Base-by-base conservation (phyloP, 352 stramenopile species). In the Halophytophthora polymorphica region DNA sequence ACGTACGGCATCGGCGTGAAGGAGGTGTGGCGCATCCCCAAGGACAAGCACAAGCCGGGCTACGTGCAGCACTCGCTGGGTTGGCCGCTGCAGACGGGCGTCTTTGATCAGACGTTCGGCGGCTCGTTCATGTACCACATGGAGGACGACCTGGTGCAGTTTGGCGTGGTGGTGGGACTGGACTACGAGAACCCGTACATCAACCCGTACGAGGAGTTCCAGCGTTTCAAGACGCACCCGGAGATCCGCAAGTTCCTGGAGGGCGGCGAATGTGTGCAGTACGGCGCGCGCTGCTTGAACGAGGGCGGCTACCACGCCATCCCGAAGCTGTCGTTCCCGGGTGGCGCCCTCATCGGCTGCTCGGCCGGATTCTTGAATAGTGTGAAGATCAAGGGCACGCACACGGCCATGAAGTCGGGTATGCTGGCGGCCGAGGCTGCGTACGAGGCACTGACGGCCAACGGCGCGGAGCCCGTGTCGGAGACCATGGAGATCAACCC, bases 151-250 rank as follows among this genome's bases (percentile, higher is more conserved):
- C 76, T 98, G 6, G 83, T 98, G 29, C 85, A 98, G 59, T 85
- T 97, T 59, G 96, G 96, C 28, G 66, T 99, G 18, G 97, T 99
- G 23, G 86, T 99, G 23, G 97, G 97, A 35, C 73, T 99, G 22
- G 97, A 99, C 79, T 99, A 99, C 70, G 83, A 97, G 54, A 99
- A 99, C 78, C 96, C 97, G 14, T 98, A 99, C 75, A 74, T 99
- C 19, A 99, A 98, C 73, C 96, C 96, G 46, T 86, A 99, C 67
- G 79, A 99, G 59, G 97, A 99, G 74, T 99, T 99, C 83, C 97
- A 99, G 86, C 82, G 93, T 44, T 99, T 96, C 81, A 99, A 99
- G 84, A 98, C 96, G 6, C 96, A 99, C 70, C 96, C 96, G 7
- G 84, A 81, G 29, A 88, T 99, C 55, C 65, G 77, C 28, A 86